Conservation (phyloP, 2,329 filamentous ascomycete species). For the Ceratocystis smalleyi region DNA sequence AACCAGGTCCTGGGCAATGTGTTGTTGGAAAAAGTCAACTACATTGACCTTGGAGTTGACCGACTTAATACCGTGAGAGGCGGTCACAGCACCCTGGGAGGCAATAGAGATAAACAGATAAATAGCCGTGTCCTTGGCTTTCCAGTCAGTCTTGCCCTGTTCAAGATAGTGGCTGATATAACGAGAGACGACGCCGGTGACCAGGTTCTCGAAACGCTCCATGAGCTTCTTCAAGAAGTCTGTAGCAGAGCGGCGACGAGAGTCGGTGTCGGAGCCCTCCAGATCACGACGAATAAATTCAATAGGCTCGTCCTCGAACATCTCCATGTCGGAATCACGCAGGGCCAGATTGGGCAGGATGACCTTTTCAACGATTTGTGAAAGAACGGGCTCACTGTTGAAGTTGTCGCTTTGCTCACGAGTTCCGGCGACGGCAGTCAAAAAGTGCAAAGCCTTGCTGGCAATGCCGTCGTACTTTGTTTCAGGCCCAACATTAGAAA, state of each 20-base stretch:
- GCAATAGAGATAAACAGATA: constrained; percentile 92
- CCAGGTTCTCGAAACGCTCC: constrained; percentile 70
- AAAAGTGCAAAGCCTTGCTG: constrained; percentile 84
- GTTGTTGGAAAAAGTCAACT: constrained; percentile 84
- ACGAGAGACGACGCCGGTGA: constrained; percentile 71
- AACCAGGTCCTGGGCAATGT: constrained; percentile 80
- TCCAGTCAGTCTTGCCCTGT: constrained; percentile 75
- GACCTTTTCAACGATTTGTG: constrained; percentile 87
- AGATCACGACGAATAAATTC: constrained; percentile 93
- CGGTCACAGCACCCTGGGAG: constrained; percentile 75
- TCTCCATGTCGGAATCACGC: constrained; percentile 82
- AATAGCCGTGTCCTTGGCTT: constrained; percentile 93
- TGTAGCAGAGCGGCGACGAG: constrained; percentile 75
- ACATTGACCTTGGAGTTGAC: constrained; percentile 81
- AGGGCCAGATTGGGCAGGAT: constrained; percentile 84
- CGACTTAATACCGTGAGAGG: constrained; percentile 76
- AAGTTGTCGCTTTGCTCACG: constrained; percentile 68
- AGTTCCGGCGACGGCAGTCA: constrained; percentile 74
- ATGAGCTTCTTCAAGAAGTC: constrained; percentile 85
- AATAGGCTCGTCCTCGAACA: constrained; percentile 97
- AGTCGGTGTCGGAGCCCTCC: constrained; percentile 92
- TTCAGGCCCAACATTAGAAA: constrained; percentile 72
- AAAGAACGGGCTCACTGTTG: constrained; percentile 63
- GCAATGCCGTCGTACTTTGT: constrained; percentile 90
- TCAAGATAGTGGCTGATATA: constrained; percentile 80